Evolutionary conservation across 1,139 yeast genomes (phyloP), one percentile per base, ranked within the genome.

Genomic region (Arxiozyma bovina): DNA sequence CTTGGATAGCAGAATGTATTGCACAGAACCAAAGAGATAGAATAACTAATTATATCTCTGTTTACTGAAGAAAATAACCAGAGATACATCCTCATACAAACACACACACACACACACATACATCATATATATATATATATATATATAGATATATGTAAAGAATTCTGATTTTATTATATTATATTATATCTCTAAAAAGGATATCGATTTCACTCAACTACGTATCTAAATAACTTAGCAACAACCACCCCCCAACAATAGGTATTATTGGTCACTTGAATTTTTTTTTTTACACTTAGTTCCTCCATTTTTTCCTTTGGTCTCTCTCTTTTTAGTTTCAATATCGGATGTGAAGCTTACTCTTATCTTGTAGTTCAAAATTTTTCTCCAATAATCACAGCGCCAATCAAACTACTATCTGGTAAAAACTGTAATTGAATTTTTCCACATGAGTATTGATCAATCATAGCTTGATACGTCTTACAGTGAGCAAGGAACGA

Each of bases 1-100:
- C 98, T 23, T 94, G 99, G 99, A 91, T 94, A 59, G 96, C 98
- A 50, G 99, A 94, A 74, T 94, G 99, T 75, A 86, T 86, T 72
- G 91, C 93, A 49, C 94, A 87, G 69, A 85, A 84, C 67, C 95
- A 87, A 75, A 85, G 85, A 72, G 87, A 83, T 66, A 81, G 90
- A 73, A 84, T 87, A 57, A 85, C 83, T 63, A 85, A 84, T 68
- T 87, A 86, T 68, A 86, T 86, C 55, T 76, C 90, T 51, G 93
- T 85, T 48, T 85, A 80, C 63, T 84, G 67, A 43, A 5, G n/a
- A 8, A 12, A 11, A n/a, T 20, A 15, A 22, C 21, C 18, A 22
- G n/a, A 22, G 4, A 20, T 2, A 12, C 45, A 21, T 21, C 15
- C 22, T 20, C 15, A 18, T n/a, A n/a, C n/a, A n/a, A n/a, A n/a